Evolutionary conservation across 176 grass and related monocot genomes (phyloP).

Genomic region (Oryza meyeriana): DNA sequence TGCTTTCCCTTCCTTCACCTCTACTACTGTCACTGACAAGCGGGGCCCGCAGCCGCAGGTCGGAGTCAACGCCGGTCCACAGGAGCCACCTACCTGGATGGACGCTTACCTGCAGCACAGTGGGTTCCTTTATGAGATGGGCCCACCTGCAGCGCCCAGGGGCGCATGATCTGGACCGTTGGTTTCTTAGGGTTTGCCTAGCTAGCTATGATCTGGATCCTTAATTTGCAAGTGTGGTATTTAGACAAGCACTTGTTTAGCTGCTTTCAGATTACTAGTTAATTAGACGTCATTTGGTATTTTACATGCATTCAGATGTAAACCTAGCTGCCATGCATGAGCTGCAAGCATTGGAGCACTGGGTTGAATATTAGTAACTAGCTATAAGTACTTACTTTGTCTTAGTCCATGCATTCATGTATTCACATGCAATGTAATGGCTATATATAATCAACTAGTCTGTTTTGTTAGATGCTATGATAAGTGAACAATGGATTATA

Average conservation of each 20-base stretch:
- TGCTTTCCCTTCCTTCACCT: conserved; percentile 38
- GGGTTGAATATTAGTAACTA: not conserved
- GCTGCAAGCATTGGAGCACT: not conserved
- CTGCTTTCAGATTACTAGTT: not conserved
- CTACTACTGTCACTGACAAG: conserved; percentile 25
- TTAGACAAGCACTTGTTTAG: conserved; percentile 34
- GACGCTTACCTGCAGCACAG: conserved; percentile 59
- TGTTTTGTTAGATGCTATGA: conserved; percentile 1
- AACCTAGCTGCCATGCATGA: conserved; percentile 3
- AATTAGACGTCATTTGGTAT: not conserved
- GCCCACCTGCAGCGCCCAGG: conserved; percentile 36
- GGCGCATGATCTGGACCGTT: conserved; percentile 50
- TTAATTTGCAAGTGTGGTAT: conserved; percentile 32
- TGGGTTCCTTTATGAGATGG: conserved; percentile 57
- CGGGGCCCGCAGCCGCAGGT: not conserved
- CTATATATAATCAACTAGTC: conserved; percentile 16
- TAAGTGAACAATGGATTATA: not conserved
- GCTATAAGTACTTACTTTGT: not conserved
- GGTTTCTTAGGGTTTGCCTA: conserved; percentile 32
- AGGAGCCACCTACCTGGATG: conserved; percentile 61
- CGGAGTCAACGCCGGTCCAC: conserved; percentile 47
- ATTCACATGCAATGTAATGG: conserved; percentile 21
- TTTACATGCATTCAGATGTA: not conserved
- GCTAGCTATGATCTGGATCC: not conserved
- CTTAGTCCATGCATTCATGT: conserved; percentile 10